Evolutionary conservation across 2,329 filamentous ascomycete species (phyloP).

Genomic region (Phaeosphaeria sp.): DNA sequence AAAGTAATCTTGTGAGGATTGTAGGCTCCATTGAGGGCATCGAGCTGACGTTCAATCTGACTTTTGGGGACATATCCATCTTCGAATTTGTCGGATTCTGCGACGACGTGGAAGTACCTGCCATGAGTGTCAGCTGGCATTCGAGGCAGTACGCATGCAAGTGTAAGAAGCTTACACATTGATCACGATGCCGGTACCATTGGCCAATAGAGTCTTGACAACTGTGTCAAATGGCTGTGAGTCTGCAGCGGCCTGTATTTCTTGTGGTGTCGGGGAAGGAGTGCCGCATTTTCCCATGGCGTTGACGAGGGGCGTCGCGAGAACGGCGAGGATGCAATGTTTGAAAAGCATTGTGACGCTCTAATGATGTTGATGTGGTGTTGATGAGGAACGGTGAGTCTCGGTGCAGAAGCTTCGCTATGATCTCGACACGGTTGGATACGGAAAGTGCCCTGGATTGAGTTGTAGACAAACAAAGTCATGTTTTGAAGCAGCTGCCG

Average conservation of each 20-base stretch:
- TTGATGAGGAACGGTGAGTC: too few relatives aligned
- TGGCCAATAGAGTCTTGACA: neutral
- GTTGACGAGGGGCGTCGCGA: neutral
- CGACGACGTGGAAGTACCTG: neutral
- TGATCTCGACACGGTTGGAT: neutral
- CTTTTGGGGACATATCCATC: neutral
- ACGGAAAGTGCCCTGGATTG: neutral
- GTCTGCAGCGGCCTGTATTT: neutral
- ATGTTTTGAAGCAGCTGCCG: neutral
- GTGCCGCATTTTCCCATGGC: neutral
- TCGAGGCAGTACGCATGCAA: neutral
- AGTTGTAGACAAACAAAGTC: neutral
- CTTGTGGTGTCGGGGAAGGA: neutral
- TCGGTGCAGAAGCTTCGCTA: neutral
- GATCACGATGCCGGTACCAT: neutral
- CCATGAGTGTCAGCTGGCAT: neutral
- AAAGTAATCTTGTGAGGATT: slow-evolving; percentile 21
- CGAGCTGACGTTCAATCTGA: neutral
- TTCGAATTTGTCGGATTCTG: neutral
- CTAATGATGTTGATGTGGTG: neutral
- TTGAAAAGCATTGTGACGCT: neutral
- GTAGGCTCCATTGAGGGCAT: slow-evolving; percentile 20
- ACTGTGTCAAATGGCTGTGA: neutral
- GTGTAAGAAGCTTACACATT: neutral
- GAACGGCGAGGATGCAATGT: neutral